Evolutionary conservation across 2,329 filamentous ascomycete genomes (phyloP), one percentile per base, ranked within the genome.

Genomic region (Bipolaris oryzae): DNA sequence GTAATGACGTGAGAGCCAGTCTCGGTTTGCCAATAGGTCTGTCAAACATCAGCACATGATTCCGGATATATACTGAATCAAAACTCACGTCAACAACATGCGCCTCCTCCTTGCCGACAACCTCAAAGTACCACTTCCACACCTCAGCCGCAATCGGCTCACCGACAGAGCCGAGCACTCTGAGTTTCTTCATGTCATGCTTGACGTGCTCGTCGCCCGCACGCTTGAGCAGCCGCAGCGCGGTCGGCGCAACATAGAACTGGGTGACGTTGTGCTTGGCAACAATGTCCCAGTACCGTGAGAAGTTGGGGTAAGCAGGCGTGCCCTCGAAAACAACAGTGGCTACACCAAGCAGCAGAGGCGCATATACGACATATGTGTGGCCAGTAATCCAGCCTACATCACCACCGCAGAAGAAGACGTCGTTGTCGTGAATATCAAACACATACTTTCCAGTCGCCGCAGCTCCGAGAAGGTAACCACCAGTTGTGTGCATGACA

Each of bases 1-100:
- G 92, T 91, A 76, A 99, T 98, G 71, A 96, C 92, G 78, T 99
- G 88, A 62, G 91, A 98, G 54, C 95, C 95, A 1, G 95, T 99
- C 82, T 99, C 95, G 50, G 95, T 99, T 86, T 99, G 95, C 95
- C 95, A 99, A 85, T 99, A 99, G 51, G 95, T 99, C 92, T 96
- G 74, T 57, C 31, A n/a, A 25, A 38, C 16, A 44, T 76, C 50
- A 76, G 67, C 43, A 45, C 42, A 37, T 23, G 25, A 39, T 41
- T 21, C 34, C 9, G 37, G 28, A 34, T 35, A 13, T 6, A 16
- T 11, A 18, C 42, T 21, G n/a, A 33, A 15, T 3, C 37, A 41
- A 21, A 53, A 86, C 92, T 85, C 82, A 96, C 92, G 77, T 99
- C 95, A 53, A 97, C 89, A 76, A 99, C 84, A 74, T 99, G 95